phyloP scores from a whole-genome alignment of 73 alveolate genomes.

The Paramecium pentaurelia region DNA sequence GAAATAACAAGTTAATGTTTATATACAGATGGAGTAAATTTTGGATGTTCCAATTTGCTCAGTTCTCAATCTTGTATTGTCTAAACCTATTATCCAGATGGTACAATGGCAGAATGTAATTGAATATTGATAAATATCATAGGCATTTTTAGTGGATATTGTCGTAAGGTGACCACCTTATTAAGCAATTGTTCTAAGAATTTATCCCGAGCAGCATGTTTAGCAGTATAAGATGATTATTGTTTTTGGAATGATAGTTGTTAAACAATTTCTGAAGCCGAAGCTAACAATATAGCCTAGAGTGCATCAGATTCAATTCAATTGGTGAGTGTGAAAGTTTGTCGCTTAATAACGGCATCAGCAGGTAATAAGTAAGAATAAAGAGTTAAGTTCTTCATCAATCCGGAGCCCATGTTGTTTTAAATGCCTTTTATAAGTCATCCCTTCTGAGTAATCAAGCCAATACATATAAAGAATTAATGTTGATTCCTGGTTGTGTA shows the following conservation, averaged over 20 bases:
- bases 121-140: neutral
- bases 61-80: neutral
- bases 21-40: neutral
- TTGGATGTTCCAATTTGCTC: neutral
- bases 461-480: neutral
- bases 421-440: neutral
- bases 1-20: neutral
- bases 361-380: neutral
- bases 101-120: neutral
- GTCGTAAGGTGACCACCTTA: neutral
- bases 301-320: neutral
- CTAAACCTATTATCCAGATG: constrained; percentile 2
- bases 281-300: neutral
- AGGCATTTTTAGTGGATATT: constrained; percentile 22
- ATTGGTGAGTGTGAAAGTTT: neutral
- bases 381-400: neutral
- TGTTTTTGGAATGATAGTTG: neutral
- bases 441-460: neutral
- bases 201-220: constrained; percentile 15
- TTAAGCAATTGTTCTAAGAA: neutral
- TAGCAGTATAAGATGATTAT: neutral
- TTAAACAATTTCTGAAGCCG: neutral
- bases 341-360: neutral
- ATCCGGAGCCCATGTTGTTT: neutral
- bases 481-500: constrained; percentile 6